Base-by-base conservation (phyloP, 352 stramenopile species). In the Phytophthora agathidicida region DNA sequence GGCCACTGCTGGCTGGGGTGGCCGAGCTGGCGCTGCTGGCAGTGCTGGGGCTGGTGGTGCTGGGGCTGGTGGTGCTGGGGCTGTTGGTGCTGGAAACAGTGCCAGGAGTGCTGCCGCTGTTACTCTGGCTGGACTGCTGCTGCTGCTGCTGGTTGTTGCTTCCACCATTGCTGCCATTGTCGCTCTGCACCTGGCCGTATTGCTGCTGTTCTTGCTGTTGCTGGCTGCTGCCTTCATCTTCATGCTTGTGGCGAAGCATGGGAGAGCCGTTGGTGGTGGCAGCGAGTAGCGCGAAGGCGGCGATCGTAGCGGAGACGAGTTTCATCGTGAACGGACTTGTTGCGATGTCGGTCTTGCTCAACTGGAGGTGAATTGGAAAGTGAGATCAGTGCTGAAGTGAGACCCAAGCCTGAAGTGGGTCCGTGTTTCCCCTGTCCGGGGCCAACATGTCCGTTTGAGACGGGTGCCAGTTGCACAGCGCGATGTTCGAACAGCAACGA, bases 311-410 rank as follows among this genome's bases (percentile, higher is more conserved):
- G 5, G 32, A 14, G 16, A 64, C 38, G 24, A 60, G 33, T 44
- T 63, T 63, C 54, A 62, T 60, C 19, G 42, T 37, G 4, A 14
- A 5, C 14, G 26, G 14, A n/a, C n/a, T n/a, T n/a, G n/a, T n/a
- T n/a, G n/a, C n/a, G n/a, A n/a, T n/a, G 8, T 24, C 28, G 42
- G 27, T 19, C 17, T 6, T 51, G 19, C 44, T 51, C 27, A 6
- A 22, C 5, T 31, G 16, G 26, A 57, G 8, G 26, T 26, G 41
- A 57, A 48, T 48, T 57, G 48, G 36, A 22, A 57, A 57, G 16
- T 57, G 48, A 57, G 16, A 6, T 39, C 13, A 32, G 17, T 45
- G 47, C n/a, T n/a, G n/a, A n/a, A n/a, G n/a, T n/a, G n/a, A n/a
- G n/a, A n/a, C n/a, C n/a, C n/a, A n/a, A n/a, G n/a, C n/a, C n/a